phyloP scores from a whole-genome alignment of 2,329 filamentous ascomycete genomes.

The Colletotrichum eremochloae region DNA sequence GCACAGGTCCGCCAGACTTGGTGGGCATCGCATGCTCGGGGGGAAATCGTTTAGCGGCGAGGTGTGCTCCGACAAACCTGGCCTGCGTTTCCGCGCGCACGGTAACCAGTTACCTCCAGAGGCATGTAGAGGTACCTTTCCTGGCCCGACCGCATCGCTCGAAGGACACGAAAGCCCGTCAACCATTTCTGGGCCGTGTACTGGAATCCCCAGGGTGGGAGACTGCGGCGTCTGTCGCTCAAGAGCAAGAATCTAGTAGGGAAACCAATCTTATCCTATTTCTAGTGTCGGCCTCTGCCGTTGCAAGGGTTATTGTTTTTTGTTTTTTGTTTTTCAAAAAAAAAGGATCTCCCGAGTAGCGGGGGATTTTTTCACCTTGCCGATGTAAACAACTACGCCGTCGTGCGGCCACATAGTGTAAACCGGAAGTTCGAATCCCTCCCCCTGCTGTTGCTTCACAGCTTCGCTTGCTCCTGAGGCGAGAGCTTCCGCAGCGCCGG shows the following conservation, averaged over 20 bases:
- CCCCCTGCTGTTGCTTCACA: constrained; percentile 35
- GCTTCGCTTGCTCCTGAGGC: constrained; percentile 47
- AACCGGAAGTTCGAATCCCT: neutral
- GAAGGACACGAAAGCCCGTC: neutral
- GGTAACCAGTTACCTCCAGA: neutral
- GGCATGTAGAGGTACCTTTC: neutral
- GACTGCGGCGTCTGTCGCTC: neutral
- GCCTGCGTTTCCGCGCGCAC: neutral
- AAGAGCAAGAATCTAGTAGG: neutral
- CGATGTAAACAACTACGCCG: neutral
- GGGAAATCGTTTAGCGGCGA: constrained; percentile 1
- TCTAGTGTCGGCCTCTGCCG: neutral
- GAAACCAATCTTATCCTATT: neutral
- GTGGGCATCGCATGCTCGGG: constrained; percentile 9
- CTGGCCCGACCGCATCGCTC: neutral
- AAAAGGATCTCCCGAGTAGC: too few relatives aligned
- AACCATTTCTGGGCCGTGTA: constrained; percentile 1
- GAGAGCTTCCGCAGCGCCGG: constrained; percentile 47
- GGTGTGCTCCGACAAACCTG: neutral
- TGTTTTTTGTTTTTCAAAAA: too few relatives aligned
- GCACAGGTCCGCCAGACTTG: neutral
- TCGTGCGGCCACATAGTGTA: neutral
- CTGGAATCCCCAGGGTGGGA: constrained; percentile 7
- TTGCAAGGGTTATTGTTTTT: neutral
- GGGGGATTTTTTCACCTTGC: neutral